phyloP scores from a whole-genome alignment of 2,329 filamentous ascomycete species.

The Pseudogymnoascus verrucosus region DNA sequence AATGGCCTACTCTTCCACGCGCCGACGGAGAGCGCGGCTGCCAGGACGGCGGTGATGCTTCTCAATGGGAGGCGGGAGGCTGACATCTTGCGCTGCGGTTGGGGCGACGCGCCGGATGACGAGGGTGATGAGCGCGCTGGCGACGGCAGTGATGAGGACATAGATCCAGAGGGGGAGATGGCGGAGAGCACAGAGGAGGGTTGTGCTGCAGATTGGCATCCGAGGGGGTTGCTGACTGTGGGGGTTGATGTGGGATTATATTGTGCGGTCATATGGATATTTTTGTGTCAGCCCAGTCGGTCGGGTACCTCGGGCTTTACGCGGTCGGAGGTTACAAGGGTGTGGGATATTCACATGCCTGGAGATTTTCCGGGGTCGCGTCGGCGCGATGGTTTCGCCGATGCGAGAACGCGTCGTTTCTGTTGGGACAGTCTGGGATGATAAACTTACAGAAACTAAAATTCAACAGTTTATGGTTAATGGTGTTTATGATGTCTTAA shows the following conservation, averaged over 20 bases:
- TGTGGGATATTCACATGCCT: background rate
- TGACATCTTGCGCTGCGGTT: conserved; percentile 13
- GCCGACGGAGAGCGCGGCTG: conserved; percentile 17
- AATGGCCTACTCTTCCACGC: conserved; percentile 20
- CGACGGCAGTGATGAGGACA: conserved; percentile 45
- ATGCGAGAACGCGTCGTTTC: background rate
- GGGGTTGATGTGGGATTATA: background rate
- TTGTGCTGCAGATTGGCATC: background rate
- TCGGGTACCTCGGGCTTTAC: background rate
- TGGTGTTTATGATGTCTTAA: background rate
- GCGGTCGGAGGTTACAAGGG: background rate
- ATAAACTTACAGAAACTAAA: background rate
- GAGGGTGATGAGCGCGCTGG: conserved; percentile 36
- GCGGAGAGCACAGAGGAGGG: background rate
- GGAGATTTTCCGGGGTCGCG: background rate
- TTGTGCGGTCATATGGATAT: background rate
- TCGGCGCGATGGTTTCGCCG: background rate
- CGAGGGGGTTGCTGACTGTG: background rate
- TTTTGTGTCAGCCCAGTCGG: background rate
- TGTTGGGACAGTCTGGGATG: background rate
- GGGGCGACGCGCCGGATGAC: background rate
- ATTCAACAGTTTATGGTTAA: background rate
- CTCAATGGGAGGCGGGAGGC: conserved; percentile 24
- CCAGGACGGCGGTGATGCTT: conserved; percentile 20
- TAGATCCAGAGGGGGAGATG: conserved; percentile 41